Percentiles rank a stretch among this genome's conserved stretches.
These are phyloP conservation scores for Hypsizygus marmoreus DNA, from an alignment of 768 basidiomycete species.

Conservation along the genomic window DNA sequence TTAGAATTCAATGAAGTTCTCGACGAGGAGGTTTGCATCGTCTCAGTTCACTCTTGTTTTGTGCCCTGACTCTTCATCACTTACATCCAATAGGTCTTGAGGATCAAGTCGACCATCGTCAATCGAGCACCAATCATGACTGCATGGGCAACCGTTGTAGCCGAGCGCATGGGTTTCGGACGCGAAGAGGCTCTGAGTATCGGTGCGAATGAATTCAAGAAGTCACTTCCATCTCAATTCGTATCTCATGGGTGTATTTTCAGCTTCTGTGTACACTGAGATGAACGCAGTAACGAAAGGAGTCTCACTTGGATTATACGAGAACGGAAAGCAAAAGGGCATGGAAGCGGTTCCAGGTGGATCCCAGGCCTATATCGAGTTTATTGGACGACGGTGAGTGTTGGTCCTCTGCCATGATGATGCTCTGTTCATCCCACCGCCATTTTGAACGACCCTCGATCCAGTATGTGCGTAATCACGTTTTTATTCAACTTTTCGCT, in stretches of 20 bases:
- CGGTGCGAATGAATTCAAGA: slow-evolving; percentile 46
- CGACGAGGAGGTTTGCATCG: slow-evolving; percentile 63
- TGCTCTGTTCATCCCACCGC: background rate
- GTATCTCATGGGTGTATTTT: background rate
- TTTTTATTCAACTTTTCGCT: background rate
- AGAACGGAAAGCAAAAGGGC: slow-evolving; percentile 52
- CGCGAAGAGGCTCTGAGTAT: slow-evolving; percentile 91
- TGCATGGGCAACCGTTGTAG: slow-evolving; percentile 88
- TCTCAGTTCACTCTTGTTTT: background rate
- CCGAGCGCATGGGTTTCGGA: slow-evolving; percentile 83
- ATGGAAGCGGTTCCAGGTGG: slow-evolving; percentile 57
- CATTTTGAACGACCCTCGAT: slow-evolving; percentile 41
- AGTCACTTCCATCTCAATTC: background rate
- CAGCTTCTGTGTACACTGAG: slow-evolving; percentile 92
- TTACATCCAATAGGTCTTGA: slow-evolving; percentile 49
- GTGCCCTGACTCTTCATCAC: background rate
- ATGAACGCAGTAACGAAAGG: slow-evolving; percentile 90
- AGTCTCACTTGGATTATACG: slow-evolving; percentile 77
- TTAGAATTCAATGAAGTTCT: slow-evolving; percentile 74
- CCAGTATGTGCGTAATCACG: slow-evolving; percentile 15
- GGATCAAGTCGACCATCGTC: slow-evolving; percentile 61
- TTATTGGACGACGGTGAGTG: slow-evolving; percentile 73
- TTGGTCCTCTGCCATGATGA: background rate
- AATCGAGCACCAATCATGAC: slow-evolving; percentile 96
- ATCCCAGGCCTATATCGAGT: slow-evolving; percentile 81